Conservation (phyloP, 352 stramenopile genomes). For the Globisporangium uncinulatum region DNA sequence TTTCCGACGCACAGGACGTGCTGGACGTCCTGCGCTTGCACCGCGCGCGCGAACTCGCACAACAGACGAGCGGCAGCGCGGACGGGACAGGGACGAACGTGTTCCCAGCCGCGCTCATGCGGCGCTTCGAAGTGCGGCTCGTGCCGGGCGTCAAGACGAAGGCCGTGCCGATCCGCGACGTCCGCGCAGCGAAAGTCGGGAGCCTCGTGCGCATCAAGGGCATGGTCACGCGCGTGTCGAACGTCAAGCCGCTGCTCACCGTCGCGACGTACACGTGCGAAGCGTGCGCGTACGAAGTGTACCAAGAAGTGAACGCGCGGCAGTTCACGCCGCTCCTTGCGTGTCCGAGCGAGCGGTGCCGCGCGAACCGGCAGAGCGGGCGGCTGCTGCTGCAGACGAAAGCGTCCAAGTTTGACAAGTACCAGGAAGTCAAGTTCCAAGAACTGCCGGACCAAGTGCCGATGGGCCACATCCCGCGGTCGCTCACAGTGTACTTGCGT, state of each 20-base stretch:
- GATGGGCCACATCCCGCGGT: constrained; percentile 97
- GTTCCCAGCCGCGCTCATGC: constrained; percentile 91
- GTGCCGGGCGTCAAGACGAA: constrained; percentile 83
- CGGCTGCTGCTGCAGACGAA: constrained; percentile 94
- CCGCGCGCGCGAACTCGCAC: constrained; percentile 64
- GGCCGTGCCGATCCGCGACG: constrained; percentile 90
- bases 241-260: constrained; percentile 96
- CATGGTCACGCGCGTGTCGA: constrained; percentile 98
- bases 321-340: constrained; percentile 93
- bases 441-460: constrained; percentile 91
- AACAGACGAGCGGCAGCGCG: constrained; percentile 24
- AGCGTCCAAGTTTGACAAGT: constrained; percentile 98
- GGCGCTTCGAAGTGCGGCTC: constrained; percentile 82
- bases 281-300: constrained; percentile 95
- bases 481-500: constrained; percentile 88
- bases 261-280: constrained; percentile 99
- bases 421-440: constrained; percentile 99
- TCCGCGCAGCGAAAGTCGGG: constrained; percentile 93
- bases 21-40: constrained; percentile 78
- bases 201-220: constrained; percentile 94
- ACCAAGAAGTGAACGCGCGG: constrained; percentile 92
- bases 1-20: constrained; percentile 77
- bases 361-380: constrained; percentile 71
- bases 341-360: constrained; percentile 89
- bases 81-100: constrained; percentile 40